These are phyloP conservation scores for Chlorencoelia australis DNA, from an alignment of 2,329 filamentous ascomycete species.

Conservation along the genomic window DNA sequence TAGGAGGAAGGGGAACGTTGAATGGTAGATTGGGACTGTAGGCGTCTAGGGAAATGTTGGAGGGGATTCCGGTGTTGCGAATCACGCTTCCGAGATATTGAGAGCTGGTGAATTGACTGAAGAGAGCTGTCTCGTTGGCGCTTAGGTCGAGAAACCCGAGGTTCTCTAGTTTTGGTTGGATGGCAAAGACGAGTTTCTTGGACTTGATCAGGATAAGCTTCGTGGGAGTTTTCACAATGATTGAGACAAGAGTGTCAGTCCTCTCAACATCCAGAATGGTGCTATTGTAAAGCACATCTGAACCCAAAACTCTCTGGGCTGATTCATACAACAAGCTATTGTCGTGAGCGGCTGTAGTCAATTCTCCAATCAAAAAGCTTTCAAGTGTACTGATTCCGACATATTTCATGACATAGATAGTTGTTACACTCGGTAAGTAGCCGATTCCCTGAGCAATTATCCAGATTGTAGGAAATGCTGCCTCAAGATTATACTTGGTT, in stretches of 20 bases:
- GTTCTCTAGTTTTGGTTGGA: slow-evolving; percentile 30
- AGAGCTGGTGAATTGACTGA: slow-evolving; percentile 29
- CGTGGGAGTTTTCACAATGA: slow-evolving; percentile 25
- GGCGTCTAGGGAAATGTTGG: slow-evolving; percentile 20
- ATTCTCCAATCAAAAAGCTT: slow-evolving; percentile 7
- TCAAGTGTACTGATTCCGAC: slow-evolving; percentile 22
- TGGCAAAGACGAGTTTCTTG: slow-evolving; percentile 33
- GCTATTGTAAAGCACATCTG: slow-evolving; percentile 10
- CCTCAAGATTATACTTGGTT: slow-evolving; percentile 27
- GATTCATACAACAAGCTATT: slow-evolving; percentile 16
- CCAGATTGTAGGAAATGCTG: slow-evolving; percentile 32
- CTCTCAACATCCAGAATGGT: slow-evolving; percentile 12
- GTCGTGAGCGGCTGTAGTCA: slow-evolving; percentile 7
- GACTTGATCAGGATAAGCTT: slow-evolving; percentile 28
- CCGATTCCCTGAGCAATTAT: slow-evolving; percentile 34
- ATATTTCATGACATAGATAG: slow-evolving; percentile 36
- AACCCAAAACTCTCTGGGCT: slow-evolving; percentile 1
- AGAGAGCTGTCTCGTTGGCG: slow-evolving; percentile 27
- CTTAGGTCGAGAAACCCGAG: slow-evolving; percentile 30
- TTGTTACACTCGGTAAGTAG: slow-evolving; percentile 33
- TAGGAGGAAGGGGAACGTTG: slow-evolving; percentile 26
- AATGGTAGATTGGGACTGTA: slow-evolving; percentile 22
- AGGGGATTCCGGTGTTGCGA: slow-evolving; percentile 29
- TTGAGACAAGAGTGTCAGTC: slow-evolving; percentile 11
- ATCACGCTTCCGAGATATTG: slow-evolving; percentile 32